Conservation (phyloP, 306 rosid species). For the Leucaena leucocephala region DNA sequence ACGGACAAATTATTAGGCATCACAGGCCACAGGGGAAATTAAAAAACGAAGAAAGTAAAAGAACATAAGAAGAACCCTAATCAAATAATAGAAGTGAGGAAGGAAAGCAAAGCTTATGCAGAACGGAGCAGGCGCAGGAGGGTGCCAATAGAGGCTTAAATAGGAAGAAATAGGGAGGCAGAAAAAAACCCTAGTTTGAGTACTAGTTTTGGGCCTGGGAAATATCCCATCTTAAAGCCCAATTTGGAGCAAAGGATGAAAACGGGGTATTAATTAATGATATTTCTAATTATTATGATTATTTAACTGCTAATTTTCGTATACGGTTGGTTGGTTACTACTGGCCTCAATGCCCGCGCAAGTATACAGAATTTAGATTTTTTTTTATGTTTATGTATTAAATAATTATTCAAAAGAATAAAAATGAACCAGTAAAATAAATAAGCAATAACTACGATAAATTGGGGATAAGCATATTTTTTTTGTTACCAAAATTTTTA, state of each 20-base stretch:
- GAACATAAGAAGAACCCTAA: neutral
- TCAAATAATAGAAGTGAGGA: neutral
- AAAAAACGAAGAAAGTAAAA: neutral
- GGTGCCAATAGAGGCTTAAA: conserved; percentile 32
- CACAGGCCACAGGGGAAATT: conserved; percentile 10
- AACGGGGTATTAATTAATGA: no score
- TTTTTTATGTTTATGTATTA: no score
- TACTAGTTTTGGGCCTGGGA: neutral
- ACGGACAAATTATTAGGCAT: conserved; percentile 35
- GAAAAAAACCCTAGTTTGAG: conserved; percentile 36
- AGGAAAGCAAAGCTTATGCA: neutral
- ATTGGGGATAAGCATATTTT: no score
- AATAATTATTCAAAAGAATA: no score
- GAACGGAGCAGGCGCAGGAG: rapidly evolving
- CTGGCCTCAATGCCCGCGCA: no score
- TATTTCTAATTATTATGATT: no score
- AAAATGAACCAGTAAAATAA: no score
- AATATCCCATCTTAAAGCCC: neutral
- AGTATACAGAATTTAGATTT: no score
- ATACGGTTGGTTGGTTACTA: no score
- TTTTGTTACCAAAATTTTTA: no score
- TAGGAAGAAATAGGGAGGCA: conserved; percentile 7
- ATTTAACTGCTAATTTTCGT: no score
- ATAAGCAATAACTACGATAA: no score
- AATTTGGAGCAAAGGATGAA: neutral